Conservation (phyloP, 768 basidiomycete species). For the Megacollybia marginata region DNA sequence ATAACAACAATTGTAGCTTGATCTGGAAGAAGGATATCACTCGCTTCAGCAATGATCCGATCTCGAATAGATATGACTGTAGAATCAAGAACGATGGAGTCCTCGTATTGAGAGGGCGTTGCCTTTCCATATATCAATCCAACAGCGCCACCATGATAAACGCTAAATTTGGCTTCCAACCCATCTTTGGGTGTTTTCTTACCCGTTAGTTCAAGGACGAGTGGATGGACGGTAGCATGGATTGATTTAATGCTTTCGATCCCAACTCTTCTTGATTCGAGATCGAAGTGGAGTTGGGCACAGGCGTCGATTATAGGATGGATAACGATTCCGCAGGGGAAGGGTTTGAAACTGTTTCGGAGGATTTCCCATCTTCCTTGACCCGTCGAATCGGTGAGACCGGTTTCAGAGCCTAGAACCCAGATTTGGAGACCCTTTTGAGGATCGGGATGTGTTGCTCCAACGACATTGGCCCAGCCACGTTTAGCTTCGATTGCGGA, state of each 20-base stretch:
- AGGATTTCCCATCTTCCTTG: background rate
- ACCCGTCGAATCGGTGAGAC: background rate
- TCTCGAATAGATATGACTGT: conserved; percentile 12
- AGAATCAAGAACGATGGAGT: conserved; percentile 7
- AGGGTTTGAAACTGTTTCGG: background rate
- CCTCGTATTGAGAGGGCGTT: conserved; percentile 3
- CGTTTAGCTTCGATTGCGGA: conserved; percentile 14
- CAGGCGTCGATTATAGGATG: conserved; percentile 14
- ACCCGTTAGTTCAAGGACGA: conserved; percentile 14
- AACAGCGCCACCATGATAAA: conserved; percentile 14
- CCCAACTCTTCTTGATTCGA: conserved; percentile 1
- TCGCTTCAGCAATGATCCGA: conserved; percentile 11
- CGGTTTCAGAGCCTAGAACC: too few relatives aligned
- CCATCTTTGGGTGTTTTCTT: conserved; percentile 15
- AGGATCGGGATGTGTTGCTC: too few relatives aligned
- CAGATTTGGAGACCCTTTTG: too few relatives aligned
- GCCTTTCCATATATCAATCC: conserved; percentile 13
- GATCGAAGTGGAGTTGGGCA: conserved; percentile 11
- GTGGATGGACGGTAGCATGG: conserved; percentile 13
- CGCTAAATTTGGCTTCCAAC: conserved; percentile 17
- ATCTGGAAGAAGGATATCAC: conserved; percentile 8
- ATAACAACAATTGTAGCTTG: conserved; percentile 9
- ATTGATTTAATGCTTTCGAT: conserved; percentile 9
- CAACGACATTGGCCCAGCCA: conserved; percentile 17
- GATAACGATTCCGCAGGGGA: conserved; percentile 1